A percentile compares a stretch with the other conserved stretches of the same genome.
phyloP scores from a whole-genome alignment of 2,329 filamentous ascomycete genomes.

The Hymenotorrendiella dingleyae region DNA sequence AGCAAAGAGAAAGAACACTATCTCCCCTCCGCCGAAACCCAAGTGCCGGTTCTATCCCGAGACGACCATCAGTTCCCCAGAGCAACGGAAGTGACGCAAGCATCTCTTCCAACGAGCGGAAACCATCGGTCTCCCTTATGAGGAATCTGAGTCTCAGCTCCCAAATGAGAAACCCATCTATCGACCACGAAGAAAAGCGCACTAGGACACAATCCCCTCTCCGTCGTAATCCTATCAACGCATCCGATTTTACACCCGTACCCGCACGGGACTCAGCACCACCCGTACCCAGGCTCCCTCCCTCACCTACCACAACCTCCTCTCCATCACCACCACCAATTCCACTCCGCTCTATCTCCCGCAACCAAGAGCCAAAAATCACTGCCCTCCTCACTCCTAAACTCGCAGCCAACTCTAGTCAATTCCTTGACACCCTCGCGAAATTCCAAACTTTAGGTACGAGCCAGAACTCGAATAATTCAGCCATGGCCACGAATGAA shows the following conservation, averaged over 20 bases:
- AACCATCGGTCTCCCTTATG: too few relatives aligned
- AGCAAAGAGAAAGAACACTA: constrained; percentile 5
- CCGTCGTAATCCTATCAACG: too few relatives aligned
- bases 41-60: background rate
- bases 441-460: constrained; percentile 14
- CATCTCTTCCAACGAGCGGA: too few relatives aligned
- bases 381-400: background rate
- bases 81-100: too few relatives aligned
- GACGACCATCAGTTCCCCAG: constrained; percentile 2
- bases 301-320: background rate
- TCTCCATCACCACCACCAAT: constrained; percentile 1
- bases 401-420: constrained; percentile 3
- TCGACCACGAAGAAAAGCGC: too few relatives aligned
- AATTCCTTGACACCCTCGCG: constrained; percentile 9
- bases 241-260: too few relatives aligned
- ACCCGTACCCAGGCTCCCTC: background rate
- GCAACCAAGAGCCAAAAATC: background rate
- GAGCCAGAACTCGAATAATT: constrained; percentile 4
- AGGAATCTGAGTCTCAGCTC: too few relatives aligned
- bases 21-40: constrained; percentile 14
- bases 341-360: too few relatives aligned
- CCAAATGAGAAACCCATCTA: too few relatives aligned
- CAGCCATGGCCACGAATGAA: constrained; percentile 2
- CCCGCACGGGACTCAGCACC: too few relatives aligned
- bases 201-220: too few relatives aligned